Conservation (phyloP, 768 basidiomycete genomes). For the Hortiboletus campestris region DNA sequence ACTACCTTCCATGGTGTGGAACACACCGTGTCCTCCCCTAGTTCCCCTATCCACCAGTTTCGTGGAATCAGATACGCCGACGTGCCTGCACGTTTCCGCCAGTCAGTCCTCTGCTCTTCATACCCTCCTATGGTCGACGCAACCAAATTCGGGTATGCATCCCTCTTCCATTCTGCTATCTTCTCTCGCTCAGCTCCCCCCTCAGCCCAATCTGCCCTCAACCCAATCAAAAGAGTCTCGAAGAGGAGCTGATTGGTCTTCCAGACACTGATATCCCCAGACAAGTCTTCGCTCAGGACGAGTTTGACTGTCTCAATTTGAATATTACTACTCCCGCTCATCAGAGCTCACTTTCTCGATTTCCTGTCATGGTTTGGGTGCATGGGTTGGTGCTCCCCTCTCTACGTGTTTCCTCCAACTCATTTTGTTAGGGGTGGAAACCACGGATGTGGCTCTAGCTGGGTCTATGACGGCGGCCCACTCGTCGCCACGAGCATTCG, state of each 20-base stretch:
- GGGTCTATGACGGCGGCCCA: slow-evolving; percentile 74
- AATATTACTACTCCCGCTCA: slow-evolving; percentile 76
- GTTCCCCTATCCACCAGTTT: slow-evolving; percentile 63
- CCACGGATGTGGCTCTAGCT: slow-evolving; percentile 70
- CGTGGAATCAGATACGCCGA: slow-evolving; percentile 77
- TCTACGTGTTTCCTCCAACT: slow-evolving; percentile 16
- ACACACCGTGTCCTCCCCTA: slow-evolving; percentile 57
- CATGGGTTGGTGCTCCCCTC: slow-evolving; percentile 58
- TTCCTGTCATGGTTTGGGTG: slow-evolving; percentile 85
- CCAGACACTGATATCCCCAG: slow-evolving; percentile 49
- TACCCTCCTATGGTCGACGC: slow-evolving; percentile 62
- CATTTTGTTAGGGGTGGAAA: slow-evolving; percentile 57
- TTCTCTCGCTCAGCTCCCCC: slow-evolving; percentile 1
- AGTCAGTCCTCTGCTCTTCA: slow-evolving; percentile 58
- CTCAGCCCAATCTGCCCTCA: slow-evolving; percentile 77
- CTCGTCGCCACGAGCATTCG: slow-evolving; percentile 67
- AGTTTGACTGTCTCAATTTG: slow-evolving; percentile 78
- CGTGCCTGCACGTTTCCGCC: slow-evolving; percentile 72
- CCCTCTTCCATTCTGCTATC: slow-evolving; percentile 6
- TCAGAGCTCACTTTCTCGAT: slow-evolving; percentile 46
- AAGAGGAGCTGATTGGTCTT: slow-evolving; percentile 63
- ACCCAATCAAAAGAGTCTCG: slow-evolving; percentile 43
- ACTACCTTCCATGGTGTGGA: slow-evolving; percentile 67
- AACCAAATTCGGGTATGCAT: slow-evolving; percentile 60
- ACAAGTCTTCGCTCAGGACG: slow-evolving; percentile 60